Conservation (phyloP, 2,329 filamentous ascomycete species). For the Daldinia sp. region DNA sequence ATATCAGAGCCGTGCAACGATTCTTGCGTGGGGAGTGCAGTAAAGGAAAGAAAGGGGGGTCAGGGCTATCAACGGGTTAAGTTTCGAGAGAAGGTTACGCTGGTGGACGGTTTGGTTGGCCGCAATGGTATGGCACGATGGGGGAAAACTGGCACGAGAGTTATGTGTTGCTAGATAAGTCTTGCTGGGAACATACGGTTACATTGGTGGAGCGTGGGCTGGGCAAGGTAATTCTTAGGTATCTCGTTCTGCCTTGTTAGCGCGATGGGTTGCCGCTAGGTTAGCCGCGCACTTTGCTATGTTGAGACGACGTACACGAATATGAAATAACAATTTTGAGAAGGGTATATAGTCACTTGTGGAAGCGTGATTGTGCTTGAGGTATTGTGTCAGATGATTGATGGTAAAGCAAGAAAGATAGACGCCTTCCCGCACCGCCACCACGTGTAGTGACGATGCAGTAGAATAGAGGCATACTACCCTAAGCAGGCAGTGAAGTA, state of each 20-base stretch:
- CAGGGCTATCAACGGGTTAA: not conserved
- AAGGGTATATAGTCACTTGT: not conserved
- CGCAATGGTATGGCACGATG: not conserved
- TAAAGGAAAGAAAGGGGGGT: not conserved
- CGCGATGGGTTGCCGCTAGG: constrained; percentile 10
- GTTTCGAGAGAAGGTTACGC: not conserved
- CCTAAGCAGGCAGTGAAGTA: not conserved
- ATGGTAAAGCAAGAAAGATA: not conserved
- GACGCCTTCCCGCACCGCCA: not conserved
- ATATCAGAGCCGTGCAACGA: not conserved
- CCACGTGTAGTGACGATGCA: not conserved
- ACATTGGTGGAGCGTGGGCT: constrained; percentile 2
- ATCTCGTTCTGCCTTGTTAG: constrained; percentile 3
- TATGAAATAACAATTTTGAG: constrained; percentile 23
- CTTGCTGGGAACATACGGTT: constrained; percentile 2
- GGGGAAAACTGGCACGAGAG: not conserved
- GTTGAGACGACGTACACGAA: constrained; percentile 36
- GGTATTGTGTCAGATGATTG: not conserved
- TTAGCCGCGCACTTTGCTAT: constrained; percentile 19
- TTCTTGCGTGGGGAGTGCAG: not conserved
- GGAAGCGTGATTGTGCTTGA: too few relatives aligned
- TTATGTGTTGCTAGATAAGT: constrained; percentile 1
- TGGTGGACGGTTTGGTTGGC: not conserved
- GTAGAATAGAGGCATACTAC: not conserved
- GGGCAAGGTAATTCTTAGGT: not conserved